Conservation (phyloP, 768 basidiomycete species). For the Podaxis pistillaris region DNA sequence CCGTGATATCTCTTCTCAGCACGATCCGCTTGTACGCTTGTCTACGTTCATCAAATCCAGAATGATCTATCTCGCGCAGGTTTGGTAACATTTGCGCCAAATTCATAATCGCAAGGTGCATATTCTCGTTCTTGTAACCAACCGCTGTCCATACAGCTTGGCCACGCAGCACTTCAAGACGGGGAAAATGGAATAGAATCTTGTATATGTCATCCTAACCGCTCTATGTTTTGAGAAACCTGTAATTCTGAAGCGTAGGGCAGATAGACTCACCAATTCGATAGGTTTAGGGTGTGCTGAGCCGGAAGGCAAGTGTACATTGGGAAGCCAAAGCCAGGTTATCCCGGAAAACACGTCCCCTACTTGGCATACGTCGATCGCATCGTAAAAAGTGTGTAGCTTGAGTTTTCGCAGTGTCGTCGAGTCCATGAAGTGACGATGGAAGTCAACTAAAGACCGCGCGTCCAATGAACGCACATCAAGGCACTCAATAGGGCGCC, state of each 20-base stretch:
- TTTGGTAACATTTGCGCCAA: slow-evolving; percentile 39
- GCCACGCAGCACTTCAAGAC: slow-evolving; percentile 44
- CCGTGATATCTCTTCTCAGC: slow-evolving; percentile 29
- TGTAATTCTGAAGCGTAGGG: background rate
- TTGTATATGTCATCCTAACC: slow-evolving; percentile 37
- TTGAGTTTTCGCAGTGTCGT: slow-evolving; percentile 31
- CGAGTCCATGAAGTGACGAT: slow-evolving; percentile 25
- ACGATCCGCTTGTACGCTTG: slow-evolving; percentile 35
- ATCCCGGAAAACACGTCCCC: slow-evolving; percentile 38
- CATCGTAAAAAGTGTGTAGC: slow-evolving; percentile 28
- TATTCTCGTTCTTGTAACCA: slow-evolving; percentile 29
- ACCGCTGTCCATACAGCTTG: slow-evolving; percentile 41
- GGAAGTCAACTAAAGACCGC: slow-evolving; percentile 27
- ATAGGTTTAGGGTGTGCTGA: slow-evolving; percentile 24
- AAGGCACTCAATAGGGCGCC: slow-evolving; percentile 34
- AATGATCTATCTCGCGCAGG: slow-evolving; percentile 42
- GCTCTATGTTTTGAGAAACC: background rate
- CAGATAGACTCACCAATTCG: slow-evolving; percentile 23
- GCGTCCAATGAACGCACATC: slow-evolving; percentile 30
- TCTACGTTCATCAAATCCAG: slow-evolving; percentile 30
- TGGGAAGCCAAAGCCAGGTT: slow-evolving; percentile 39
- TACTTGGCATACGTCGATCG: slow-evolving; percentile 29
- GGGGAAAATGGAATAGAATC: slow-evolving; percentile 37
- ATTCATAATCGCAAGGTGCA: slow-evolving; percentile 41
- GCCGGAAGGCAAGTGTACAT: slow-evolving; percentile 20